phyloP scores from a whole-genome alignment of 2,329 filamentous ascomycete genomes.

The Epichloe sp. region DNA sequence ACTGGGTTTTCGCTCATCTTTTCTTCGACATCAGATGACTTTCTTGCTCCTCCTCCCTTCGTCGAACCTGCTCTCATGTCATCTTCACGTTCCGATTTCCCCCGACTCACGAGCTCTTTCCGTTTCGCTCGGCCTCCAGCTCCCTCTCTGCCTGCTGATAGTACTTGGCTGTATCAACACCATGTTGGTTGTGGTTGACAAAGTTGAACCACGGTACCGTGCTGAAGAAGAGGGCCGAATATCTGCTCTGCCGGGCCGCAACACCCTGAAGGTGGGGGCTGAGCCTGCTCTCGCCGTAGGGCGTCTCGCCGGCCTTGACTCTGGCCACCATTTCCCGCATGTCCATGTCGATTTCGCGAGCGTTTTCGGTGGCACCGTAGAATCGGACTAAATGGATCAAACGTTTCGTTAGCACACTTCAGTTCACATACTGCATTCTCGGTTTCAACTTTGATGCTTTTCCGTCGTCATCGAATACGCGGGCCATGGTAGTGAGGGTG shows the following conservation, averaged over 20 bases:
- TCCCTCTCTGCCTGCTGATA: constrained; percentile 92
- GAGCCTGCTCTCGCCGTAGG: constrained; percentile 72
- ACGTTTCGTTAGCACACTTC: background rate
- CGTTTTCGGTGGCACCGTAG: constrained; percentile 89
- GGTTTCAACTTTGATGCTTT: constrained; percentile 2
- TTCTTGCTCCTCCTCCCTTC: background rate
- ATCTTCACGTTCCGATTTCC: background rate
- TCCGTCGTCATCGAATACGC: background rate
- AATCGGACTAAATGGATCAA: constrained; percentile 57
- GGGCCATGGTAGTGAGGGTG: background rate
- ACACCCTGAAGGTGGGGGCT: constrained; percentile 89
- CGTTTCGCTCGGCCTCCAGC: constrained; percentile 57
- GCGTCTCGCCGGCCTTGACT: constrained; percentile 79
- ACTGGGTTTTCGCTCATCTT: background rate
- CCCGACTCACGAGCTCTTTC: constrained; percentile 1
- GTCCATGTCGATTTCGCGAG: constrained; percentile 84
- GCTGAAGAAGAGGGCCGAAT: constrained; percentile 71
- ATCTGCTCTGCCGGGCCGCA: constrained; percentile 82
- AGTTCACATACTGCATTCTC: background rate
- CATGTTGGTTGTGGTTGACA: constrained; percentile 91
- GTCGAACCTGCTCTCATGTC: background rate
- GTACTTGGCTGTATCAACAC: constrained; percentile 97
- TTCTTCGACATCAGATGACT: background rate
- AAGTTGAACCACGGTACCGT: constrained; percentile 96
- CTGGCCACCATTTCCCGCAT: constrained; percentile 97